Percentiles rank a stretch among this genome's conserved stretches.
Evolutionary conservation across 257 asterid genomes (phyloP).

Genomic region (Fraxinus quadrangulata): DNA sequence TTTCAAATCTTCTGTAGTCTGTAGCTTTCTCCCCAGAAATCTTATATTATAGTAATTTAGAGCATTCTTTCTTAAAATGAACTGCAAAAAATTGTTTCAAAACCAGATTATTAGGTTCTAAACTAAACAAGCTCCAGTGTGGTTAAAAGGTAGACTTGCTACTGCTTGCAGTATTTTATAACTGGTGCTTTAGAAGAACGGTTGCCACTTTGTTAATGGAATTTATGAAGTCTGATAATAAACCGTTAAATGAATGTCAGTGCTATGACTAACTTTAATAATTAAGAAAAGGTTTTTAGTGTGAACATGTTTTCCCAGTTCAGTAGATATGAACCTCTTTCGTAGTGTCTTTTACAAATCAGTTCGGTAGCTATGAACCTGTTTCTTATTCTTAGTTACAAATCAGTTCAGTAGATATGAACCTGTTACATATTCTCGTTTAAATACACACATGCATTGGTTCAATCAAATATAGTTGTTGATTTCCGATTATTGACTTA

Average conservation of each 20-base stretch:
- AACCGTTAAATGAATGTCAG: neutral
- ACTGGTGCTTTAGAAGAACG: neutral
- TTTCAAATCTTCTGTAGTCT: neutral
- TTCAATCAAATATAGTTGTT: conserved; percentile 21
- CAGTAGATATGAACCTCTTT: neutral
- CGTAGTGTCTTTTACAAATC: no score
- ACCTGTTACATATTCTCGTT: neutral
- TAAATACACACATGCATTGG: conserved; percentile 1
- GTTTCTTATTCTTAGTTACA: neutral
- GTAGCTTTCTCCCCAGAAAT: neutral
- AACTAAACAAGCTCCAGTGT: neutral
- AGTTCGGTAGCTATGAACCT: no score
- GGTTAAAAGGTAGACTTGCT: neutral
- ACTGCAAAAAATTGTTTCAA: neutral
- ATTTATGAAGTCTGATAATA: neutral
- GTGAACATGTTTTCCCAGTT: neutral
- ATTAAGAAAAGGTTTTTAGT: neutral
- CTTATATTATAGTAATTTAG: neutral
- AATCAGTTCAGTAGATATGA: neutral
- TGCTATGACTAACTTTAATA: neutral
- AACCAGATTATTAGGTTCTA: neutral
- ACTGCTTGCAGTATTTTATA: neutral
- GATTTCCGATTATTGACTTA: conserved; percentile 21
- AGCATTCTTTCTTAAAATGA: neutral
- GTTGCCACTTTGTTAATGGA: neutral